Base-by-base conservation (phyloP, 2,329 filamentous ascomycete genomes). In the Rhinocladiella similis region DNA sequence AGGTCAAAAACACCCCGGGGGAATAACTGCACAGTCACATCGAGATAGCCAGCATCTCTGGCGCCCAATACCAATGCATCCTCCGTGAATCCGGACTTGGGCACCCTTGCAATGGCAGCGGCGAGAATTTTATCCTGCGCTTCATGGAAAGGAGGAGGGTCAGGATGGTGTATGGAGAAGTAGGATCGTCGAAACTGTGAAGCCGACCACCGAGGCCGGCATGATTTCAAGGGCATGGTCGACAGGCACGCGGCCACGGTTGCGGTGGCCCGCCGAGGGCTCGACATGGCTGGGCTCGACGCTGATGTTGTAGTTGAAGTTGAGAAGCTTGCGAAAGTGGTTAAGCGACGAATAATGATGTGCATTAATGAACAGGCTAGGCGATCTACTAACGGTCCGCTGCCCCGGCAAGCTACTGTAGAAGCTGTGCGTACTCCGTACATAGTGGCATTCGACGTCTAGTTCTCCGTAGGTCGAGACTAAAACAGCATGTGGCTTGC, bases 11-110 rank as follows among this genome's bases (percentile, higher is more conserved):
- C 83, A 6, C 90, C 90, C 41, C 87, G 81, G 1, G 90, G 86
- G 54, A 99, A 85, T 18, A 97, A 77, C 68, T 91, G 92, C 9
- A 89, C 85, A 57, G 90, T 92, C 56, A 93, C 91, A 69, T 94
- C 90, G 50, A 91, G 85, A 71, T 93, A 96, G 43, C 92, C 91
- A 16, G 87, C 85, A 67, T 96, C 91, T 67, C 85, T 85, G 59
- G 90, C 90, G 59, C 93, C 94, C 19, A 89, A 82, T 42, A 83
- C 82, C 9, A 99, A 80, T 0, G 92, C 80, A 18, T 83, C 79
- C 47, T 80, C 76, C 0, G 90, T 90, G 80, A 97, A 99, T 70
- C 94, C 94, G 70, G 91, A 83, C 49, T 81, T 72, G 16, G 91
- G 91, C 9, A 97, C 85, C 71, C 96, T 89, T 27, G 75, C 70